Evolutionary conservation across 371 early-diverging fungal genomes (phyloP).

Genomic region (Syncephalis fuscata): DNA sequence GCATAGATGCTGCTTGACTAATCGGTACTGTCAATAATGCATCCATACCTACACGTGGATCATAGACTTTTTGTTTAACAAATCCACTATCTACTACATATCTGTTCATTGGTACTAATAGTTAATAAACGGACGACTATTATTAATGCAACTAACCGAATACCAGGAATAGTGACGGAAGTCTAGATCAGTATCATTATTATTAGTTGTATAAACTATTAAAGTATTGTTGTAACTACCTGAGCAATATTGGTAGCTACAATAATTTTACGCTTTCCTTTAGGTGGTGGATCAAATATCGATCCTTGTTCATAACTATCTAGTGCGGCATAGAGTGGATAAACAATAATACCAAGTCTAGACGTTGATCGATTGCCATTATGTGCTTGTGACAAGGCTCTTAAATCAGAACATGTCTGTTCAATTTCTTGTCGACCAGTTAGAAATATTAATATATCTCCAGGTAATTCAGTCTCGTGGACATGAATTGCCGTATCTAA

Average conservation of each 20-base stretch:
- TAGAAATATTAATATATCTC: slow-evolving; percentile 77
- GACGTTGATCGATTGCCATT: slow-evolving; percentile 20
- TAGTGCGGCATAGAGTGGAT: slow-evolving; percentile 81
- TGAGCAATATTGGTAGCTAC: slow-evolving; percentile 99
- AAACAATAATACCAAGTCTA: slow-evolving; percentile 32
- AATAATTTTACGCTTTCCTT: slow-evolving; percentile 79
- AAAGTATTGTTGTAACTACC: slow-evolving; percentile 63
- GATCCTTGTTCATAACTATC: slow-evolving; percentile 78
- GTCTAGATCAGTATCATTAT: slow-evolving; percentile 7
- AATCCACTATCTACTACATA: slow-evolving; percentile 91
- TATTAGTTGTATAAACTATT: slow-evolving; percentile 7
- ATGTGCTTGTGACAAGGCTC: slow-evolving; percentile 1
- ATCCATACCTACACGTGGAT: slow-evolving; percentile 68
- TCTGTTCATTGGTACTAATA: slow-evolving; percentile 16
- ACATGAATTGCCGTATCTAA: slow-evolving; percentile 68
- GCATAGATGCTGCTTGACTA: slow-evolving; percentile 84
- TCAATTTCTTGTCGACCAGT: slow-evolving; percentile 89
- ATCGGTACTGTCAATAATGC: slow-evolving; percentile 66
- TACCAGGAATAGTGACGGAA: slow-evolving; percentile 7
- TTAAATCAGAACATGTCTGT: slow-evolving; percentile 33
- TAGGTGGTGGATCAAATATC: slow-evolving; percentile 80
- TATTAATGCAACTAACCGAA: slow-evolving; percentile 11
- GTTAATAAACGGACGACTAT: slow-evolving; percentile 14
- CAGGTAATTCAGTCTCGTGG: slow-evolving; percentile 46
- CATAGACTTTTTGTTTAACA: slow-evolving; percentile 75